Conservation (phyloP, 352 stramenopile species). For the Thalassiosira pacifica region DNA sequence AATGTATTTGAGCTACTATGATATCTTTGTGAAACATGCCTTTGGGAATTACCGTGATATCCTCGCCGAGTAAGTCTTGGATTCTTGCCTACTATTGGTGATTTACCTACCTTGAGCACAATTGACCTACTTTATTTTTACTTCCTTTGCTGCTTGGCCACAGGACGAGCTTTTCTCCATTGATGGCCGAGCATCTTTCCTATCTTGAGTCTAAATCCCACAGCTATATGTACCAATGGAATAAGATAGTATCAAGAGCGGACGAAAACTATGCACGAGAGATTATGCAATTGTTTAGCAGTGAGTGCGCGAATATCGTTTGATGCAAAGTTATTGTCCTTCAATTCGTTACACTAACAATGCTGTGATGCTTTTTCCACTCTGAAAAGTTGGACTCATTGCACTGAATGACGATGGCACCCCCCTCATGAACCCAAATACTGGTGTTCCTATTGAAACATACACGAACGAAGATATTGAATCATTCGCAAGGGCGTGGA, state of each 20-base stretch:
- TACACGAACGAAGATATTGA: conserved; percentile 80
- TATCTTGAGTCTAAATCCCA: conserved; percentile 72
- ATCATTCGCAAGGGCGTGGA: conserved; percentile 72
- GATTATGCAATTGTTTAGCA: conserved; percentile 76
- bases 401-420: conserved; percentile 83
- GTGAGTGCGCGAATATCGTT: conserved; percentile 19
- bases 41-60: conserved; percentile 84
- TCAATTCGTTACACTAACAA: conserved; percentile 25
- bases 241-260: conserved; percentile 47
- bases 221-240: conserved; percentile 60
- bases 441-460: conserved; percentile 53
- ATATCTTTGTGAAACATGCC: conserved; percentile 83
- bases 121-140: background rate
- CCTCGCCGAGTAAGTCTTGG: conserved; percentile 55
- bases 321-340: background rate
- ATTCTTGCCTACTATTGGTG: no score
- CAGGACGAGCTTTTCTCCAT: conserved; percentile 46
- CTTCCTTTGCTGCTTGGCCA: background rate
- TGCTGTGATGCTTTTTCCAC: conserved; percentile 27
- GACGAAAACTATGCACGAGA: conserved; percentile 87
- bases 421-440: conserved; percentile 45
- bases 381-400: conserved; percentile 63
- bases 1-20: conserved; percentile 75
- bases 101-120: background rate
- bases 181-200: conserved; percentile 79